These are phyloP conservation scores for Buxus sempervirens DNA, from an alignment of 164 flowering plant genomes.

Conservation along the genomic window DNA sequence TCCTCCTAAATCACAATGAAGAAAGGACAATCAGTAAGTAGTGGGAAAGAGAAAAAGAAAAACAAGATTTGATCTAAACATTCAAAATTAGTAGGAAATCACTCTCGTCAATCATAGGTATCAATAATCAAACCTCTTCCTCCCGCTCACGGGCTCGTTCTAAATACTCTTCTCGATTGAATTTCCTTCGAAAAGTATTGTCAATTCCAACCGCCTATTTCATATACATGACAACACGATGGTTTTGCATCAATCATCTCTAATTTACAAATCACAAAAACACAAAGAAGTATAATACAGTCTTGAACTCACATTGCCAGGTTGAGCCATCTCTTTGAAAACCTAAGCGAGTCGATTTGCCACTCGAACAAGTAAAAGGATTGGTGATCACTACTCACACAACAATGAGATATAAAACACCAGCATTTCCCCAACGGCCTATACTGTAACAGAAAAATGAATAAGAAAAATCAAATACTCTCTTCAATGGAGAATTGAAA, in stretches of 20 bases:
- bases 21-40: slow-evolving; percentile 1
- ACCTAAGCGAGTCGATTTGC: no score
- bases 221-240: background rate
- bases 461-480: background rate
- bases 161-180: slow-evolving; percentile 74
- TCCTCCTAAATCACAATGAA: slow-evolving; percentile 37
- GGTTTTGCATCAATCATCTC: background rate
- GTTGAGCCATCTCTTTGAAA: slow-evolving; percentile 26
- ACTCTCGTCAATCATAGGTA: background rate
- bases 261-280: background rate
- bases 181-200: slow-evolving; percentile 75
- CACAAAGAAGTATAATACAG: no score
- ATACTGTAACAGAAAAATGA: background rate
- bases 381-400: background rate
- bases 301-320: slow-evolving; percentile 31
- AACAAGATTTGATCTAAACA: no score
- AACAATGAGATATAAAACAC: background rate
- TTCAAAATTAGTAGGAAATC: no score
- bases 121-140: slow-evolving; percentile 40
- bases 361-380: background rate
- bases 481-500: no score
- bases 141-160: slow-evolving; percentile 90
- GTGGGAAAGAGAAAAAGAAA: background rate
- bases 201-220: slow-evolving; percentile 69
- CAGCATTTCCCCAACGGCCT: background rate